Evolutionary conservation across 2,329 filamentous ascomycete genomes (phyloP).

Genomic region (Thermoascus crustaceus): DNA sequence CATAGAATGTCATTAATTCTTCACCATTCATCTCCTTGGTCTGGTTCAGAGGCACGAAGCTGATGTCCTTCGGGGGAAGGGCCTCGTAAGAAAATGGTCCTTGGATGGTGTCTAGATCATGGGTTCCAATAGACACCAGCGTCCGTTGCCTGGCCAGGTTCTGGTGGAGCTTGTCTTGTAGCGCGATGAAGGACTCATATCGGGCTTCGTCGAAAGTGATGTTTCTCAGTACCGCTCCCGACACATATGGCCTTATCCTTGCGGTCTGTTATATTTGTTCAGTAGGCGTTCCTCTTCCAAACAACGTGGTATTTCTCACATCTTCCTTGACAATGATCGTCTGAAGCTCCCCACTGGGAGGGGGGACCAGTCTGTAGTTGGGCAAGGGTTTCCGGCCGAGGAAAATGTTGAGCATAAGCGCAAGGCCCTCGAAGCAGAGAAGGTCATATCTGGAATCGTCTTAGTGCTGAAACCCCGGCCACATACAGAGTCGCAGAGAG

Average conservation of each 20-base stretch:
- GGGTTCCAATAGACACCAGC: slow-evolving; percentile 92
- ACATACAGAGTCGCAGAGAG: slow-evolving; percentile 1
- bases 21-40: slow-evolving; percentile 76
- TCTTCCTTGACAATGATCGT: slow-evolving; percentile 70
- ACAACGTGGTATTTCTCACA: slow-evolving; percentile 27
- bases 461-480: slow-evolving; percentile 13
- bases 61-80: slow-evolving; percentile 80
- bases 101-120: slow-evolving; percentile 87
- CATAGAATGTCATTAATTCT: slow-evolving; percentile 91
- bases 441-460: slow-evolving; percentile 58
- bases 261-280: slow-evolving; percentile 45
- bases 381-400: slow-evolving; percentile 66
- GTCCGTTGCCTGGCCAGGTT: slow-evolving; percentile 91
- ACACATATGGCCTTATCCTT: slow-evolving; percentile 77
- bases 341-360: slow-evolving; percentile 64
- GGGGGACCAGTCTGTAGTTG: slow-evolving; percentile 67
- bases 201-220: slow-evolving; percentile 84
- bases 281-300: slow-evolving; percentile 1
- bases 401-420: slow-evolving; percentile 94
- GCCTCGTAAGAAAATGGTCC: slow-evolving; percentile 97
- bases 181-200: slow-evolving; percentile 94
- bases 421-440: slow-evolving; percentile 95
- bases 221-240: slow-evolving; percentile 80
- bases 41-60: slow-evolving; percentile 86
- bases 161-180: slow-evolving; percentile 97